Base-by-base conservation (phyloP, 2,329 filamentous ascomycete species). In the Fusarium austroafricanum region DNA sequence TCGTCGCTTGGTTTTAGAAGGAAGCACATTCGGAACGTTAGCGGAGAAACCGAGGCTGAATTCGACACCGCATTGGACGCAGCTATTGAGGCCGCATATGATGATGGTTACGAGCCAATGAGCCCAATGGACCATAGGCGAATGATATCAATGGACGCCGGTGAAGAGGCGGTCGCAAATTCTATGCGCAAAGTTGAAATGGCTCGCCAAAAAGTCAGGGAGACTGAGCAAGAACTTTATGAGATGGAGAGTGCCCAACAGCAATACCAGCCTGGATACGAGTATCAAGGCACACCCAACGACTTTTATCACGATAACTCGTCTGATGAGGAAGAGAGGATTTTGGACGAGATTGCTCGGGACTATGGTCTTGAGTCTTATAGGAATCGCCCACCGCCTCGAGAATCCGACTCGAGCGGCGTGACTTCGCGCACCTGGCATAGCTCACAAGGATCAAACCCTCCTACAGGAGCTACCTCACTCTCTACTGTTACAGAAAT, bases 11-110 rank as follows among this genome's bases (percentile, higher is more conserved):
- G 89, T 42, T 80, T 92, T 46, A 85, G 88, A 64, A 86, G 91
- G 67, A 92, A 90, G 73, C 90, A 92, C 68, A 87, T 93, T 53
- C 88, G 91, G 47, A 84, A 84, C 35, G 76, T 85, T 4, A 95
- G 92, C 67, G 89, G 89, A 43, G 89, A 86, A 29, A 96, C 93
- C 0, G 93, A 97, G 76, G 91, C 92, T 9, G 94, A 97, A 75
- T 97, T 98, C 70, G 94, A 97, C 79, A 94, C 93, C 10, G 96
- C 96, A 6, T 84, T 98, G 42, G 95, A 98, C 80, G 95, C 94
- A 23, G 96, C 96, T 15, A 94, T 98, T 10, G 96, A 98, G 78
- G 95, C 95, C 50, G 96, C 95, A 7, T 99, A 98, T 77, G 92
- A 97, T 76, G 94, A 97, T 66, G 92, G 92, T 1, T 92, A 93